Percentiles rank a stretch among this genome's conserved stretches.
Conservation (phyloP, 129 eudicot genomes). For the Pittosporum tobira region DNA sequence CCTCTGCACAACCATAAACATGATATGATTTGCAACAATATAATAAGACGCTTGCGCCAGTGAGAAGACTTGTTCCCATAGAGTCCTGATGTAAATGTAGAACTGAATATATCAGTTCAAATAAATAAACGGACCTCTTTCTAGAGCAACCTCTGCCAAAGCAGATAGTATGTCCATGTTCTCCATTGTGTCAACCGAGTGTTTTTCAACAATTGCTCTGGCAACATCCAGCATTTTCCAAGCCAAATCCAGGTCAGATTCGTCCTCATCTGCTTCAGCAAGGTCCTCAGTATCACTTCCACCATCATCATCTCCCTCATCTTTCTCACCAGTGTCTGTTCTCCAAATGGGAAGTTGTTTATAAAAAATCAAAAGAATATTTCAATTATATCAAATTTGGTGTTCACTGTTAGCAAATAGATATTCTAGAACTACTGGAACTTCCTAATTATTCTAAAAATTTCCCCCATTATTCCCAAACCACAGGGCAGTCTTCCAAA, state of each 20-base stretch:
- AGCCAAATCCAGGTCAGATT: slow-evolving; percentile 90
- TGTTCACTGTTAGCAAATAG: background rate
- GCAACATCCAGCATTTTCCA: slow-evolving; percentile 99
- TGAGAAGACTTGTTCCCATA: background rate
- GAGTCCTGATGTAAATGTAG: background rate
- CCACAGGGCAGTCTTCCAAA: too few species aligned
- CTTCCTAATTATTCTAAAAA: too few species aligned
- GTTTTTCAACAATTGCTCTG: slow-evolving; percentile 85
- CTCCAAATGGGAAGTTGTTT: background rate
- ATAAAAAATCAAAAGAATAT: background rate
- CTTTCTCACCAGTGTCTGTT: slow-evolving; percentile 40
- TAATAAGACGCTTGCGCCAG: background rate
- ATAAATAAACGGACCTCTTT: slow-evolving; percentile 59
- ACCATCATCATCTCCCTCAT: slow-evolving; percentile 46
- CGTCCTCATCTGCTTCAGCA: slow-evolving; percentile 78
- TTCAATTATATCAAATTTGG: background rate
- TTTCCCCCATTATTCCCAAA: too few species aligned
- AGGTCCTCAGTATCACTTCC: slow-evolving; percentile 65
- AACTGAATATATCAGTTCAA: slow-evolving; percentile 6
- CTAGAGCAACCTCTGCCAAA: slow-evolving; percentile 74
- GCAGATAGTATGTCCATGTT: slow-evolving; percentile 80
- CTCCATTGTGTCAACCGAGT: slow-evolving; percentile 74
- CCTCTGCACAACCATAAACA: slow-evolving; percentile 53
- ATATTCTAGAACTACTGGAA: too few species aligned
- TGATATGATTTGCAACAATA: background rate